These are phyloP conservation scores for Rhynchosporium secalis DNA, from an alignment of 2,329 filamentous ascomycete genomes.

Conservation along the genomic window DNA sequence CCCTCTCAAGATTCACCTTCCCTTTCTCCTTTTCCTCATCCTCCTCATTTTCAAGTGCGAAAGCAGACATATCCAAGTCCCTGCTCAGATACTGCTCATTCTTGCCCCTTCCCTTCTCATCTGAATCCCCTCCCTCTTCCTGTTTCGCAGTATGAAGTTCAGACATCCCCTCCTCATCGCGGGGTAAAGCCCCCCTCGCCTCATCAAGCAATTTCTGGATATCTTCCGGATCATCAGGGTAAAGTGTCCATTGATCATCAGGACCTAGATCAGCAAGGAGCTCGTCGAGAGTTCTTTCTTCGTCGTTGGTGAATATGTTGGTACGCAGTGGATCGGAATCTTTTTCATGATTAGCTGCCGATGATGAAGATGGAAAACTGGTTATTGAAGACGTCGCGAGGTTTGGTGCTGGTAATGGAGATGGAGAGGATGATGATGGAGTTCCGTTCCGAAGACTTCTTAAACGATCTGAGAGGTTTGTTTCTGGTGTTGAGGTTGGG, in stretches of 20 bases:
- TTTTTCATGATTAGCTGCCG: slow-evolving; percentile 3
- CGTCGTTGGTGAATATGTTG: slow-evolving; percentile 27
- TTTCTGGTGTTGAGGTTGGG: slow-evolving; percentile 31
- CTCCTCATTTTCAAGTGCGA: slow-evolving; percentile 46
- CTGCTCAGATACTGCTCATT: slow-evolving; percentile 24
- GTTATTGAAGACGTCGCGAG: slow-evolving; percentile 2
- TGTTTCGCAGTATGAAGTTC: slow-evolving; percentile 34
- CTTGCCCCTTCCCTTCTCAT: not conserved
- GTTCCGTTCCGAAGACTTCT: slow-evolving; percentile 35
- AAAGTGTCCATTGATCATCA: slow-evolving; percentile 35
- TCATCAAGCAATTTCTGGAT: slow-evolving; percentile 36
- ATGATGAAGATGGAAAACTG: slow-evolving; percentile 3
- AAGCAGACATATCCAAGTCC: slow-evolving; percentile 38
- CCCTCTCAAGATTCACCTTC: slow-evolving; percentile 33
- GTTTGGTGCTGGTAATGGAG: slow-evolving; percentile 19
- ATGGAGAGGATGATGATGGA: slow-evolving; percentile 26
- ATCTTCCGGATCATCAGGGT: slow-evolving; percentile 37
- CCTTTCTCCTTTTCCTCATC: slow-evolving; percentile 44
- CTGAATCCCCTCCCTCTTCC: slow-evolving; percentile 44
- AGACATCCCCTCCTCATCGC: slow-evolving; percentile 9
- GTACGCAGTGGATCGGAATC: slow-evolving; percentile 26
- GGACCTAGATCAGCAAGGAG: slow-evolving; percentile 36
- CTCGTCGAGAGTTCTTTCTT: slow-evolving; percentile 38
- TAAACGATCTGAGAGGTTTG: slow-evolving; percentile 35
- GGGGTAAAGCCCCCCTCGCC: slow-evolving; percentile 30